Percentiles rank a stretch among this genome's conserved stretches.
phyloP scores from a whole-genome alignment of 1,139 yeast genomes.

The Hemisphaericaspora xylofermentans region DNA sequence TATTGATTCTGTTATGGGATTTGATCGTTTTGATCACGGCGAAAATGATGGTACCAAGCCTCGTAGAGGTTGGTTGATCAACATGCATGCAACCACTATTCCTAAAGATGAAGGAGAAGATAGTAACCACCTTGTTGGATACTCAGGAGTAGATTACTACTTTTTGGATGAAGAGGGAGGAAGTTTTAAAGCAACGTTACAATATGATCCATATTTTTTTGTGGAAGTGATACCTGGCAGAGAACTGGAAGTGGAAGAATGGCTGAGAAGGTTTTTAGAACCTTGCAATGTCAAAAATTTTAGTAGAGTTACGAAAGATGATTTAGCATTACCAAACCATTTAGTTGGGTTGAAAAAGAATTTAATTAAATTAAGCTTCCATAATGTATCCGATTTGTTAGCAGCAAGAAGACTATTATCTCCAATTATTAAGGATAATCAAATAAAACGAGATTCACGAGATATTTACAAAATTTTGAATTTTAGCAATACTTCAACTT shows the following conservation, averaged over 20 bases:
- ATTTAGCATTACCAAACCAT: slow-evolving; percentile 79
- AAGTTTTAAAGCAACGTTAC: slow-evolving; percentile 80
- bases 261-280: slow-evolving; percentile 67
- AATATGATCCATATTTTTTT: slow-evolving; percentile 85
- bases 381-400: slow-evolving; percentile 71
- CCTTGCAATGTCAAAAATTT: slow-evolving; percentile 53
- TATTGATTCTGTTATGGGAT: slow-evolving; percentile 80
- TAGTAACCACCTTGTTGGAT: slow-evolving; percentile 48
- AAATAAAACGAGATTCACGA: slow-evolving; percentile 60
- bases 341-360: slow-evolving; percentile 71
- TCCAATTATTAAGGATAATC: slow-evolving; percentile 74
- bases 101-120: slow-evolving; percentile 43
- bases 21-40: slow-evolving; percentile 72
- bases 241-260: slow-evolving; percentile 87
- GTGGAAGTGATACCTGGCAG: slow-evolving; percentile 64
- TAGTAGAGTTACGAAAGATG: slow-evolving; percentile 65
- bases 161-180: slow-evolving; percentile 98
- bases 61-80: slow-evolving; percentile 82
- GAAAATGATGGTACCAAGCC: slow-evolving; percentile 49
- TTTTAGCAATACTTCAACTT: slow-evolving; percentile 32
- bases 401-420: slow-evolving; percentile 67
- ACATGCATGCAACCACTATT: slow-evolving; percentile 75
- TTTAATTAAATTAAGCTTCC: slow-evolving; percentile 68
- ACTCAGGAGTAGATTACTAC: slow-evolving; percentile 90
- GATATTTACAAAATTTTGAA: slow-evolving; percentile 66